Evolutionary conservation across 2,329 filamentous ascomycete species (phyloP).

Genomic region (Chaetomium sp.): DNA sequence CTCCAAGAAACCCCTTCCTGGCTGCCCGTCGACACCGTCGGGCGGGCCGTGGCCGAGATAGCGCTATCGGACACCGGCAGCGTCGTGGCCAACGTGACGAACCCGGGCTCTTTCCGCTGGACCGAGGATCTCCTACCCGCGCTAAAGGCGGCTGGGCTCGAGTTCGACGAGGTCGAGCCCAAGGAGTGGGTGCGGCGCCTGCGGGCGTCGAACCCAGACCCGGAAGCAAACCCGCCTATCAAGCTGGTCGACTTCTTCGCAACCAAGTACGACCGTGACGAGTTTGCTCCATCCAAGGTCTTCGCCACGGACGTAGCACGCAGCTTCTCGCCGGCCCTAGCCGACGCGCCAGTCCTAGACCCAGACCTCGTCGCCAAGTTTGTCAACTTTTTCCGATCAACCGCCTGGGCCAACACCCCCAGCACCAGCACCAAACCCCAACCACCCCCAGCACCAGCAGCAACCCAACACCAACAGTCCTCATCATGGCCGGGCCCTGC

Average conservation of each 20-base stretch:
- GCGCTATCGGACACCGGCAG: conserved; percentile 1
- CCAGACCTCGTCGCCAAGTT: not conserved
- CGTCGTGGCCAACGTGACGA: conserved; percentile 7
- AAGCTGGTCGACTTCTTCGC: conserved; percentile 11
- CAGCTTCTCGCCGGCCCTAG: conserved; percentile 3
- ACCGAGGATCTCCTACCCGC: conserved; percentile 3
- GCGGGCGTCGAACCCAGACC: conserved; percentile 3
- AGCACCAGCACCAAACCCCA: not conserved
- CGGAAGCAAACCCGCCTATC: conserved; percentile 8
- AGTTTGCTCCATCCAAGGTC: not conserved
- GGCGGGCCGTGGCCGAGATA: conserved; percentile 2
- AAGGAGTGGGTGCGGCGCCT: conserved; percentile 5
- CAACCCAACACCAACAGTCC: not conserved
- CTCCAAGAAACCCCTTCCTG: conserved; percentile 4
- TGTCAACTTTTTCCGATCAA: not conserved
- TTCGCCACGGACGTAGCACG: conserved; percentile 6
- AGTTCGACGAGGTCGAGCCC: conserved; percentile 8
- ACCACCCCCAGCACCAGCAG: not conserved
- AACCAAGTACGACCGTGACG: conserved; percentile 6
- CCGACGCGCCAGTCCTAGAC: conserved; percentile 1
- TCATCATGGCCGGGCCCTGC: conserved; percentile 2
- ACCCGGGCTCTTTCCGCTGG: not conserved
- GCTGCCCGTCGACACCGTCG: conserved; percentile 1
- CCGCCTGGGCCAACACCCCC: not conserved
- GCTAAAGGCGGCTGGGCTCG: not conserved